A percentile compares a stretch with the other conserved stretches of the same genome.
Conservation (phyloP, 2,329 filamentous ascomycete species). For the Calonectria pseudoreteaudii region DNA sequence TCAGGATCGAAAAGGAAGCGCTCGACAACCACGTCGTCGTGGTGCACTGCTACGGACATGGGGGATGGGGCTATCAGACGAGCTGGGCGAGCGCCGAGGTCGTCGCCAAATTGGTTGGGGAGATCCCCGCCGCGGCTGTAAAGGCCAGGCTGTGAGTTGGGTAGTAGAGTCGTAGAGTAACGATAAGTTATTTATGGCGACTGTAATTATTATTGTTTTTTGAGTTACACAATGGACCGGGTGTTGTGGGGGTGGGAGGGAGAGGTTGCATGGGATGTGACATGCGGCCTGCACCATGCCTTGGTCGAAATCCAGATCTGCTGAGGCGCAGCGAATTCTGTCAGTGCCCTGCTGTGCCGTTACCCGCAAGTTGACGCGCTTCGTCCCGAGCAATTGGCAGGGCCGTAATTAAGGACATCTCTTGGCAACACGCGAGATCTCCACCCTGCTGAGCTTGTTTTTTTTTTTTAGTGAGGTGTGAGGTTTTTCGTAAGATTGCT, state of each 20-base stretch:
- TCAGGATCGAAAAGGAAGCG: slow-evolving; percentile 75
- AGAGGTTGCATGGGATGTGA: background rate
- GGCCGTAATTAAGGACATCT: background rate
- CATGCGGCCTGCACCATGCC: background rate
- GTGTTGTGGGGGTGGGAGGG: background rate
- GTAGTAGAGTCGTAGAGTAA: too few relatives aligned
- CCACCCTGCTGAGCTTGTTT: background rate
- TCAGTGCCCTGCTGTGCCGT: background rate
- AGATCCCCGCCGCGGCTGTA: background rate
- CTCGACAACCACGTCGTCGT: slow-evolving; percentile 49
- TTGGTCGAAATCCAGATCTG: background rate
- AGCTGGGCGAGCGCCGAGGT: background rate
- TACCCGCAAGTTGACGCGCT: background rate
- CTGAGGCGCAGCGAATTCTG: background rate
- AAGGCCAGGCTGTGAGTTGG: background rate
- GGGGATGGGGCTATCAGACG: slow-evolving; percentile 72
- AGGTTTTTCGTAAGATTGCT: background rate
- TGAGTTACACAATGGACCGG: background rate
- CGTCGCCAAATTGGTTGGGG: background rate
- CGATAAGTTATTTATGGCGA: too few relatives aligned
- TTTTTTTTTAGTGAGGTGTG: background rate
- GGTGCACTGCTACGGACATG: slow-evolving; percentile 79
- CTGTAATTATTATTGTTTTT: too few relatives aligned
- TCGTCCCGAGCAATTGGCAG: background rate
- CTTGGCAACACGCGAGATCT: background rate